Evolutionary conservation across 2,329 filamentous ascomycete species (phyloP).

Genomic region (Cryoendolithus antarcticus): DNA sequence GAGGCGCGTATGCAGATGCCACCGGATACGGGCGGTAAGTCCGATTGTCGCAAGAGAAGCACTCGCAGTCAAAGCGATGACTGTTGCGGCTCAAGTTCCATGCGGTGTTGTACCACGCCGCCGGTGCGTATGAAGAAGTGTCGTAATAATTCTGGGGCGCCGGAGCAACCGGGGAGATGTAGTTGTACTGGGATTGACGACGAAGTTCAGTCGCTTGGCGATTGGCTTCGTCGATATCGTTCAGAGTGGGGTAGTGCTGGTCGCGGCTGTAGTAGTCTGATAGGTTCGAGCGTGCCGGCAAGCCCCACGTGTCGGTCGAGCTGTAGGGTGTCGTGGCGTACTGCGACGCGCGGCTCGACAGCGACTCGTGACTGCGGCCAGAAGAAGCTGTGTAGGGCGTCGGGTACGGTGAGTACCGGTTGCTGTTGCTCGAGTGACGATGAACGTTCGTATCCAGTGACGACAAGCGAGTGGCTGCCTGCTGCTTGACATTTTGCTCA

Average conservation of each 20-base stretch:
- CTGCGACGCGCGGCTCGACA: slow-evolving; percentile 17
- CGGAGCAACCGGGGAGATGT: slow-evolving; percentile 15
- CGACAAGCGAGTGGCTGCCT: slow-evolving; percentile 33
- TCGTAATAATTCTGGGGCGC: slow-evolving; percentile 18
- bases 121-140: slow-evolving; percentile 14
- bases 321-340: slow-evolving; percentile 21
- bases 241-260: slow-evolving; percentile 20
- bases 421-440: slow-evolving; percentile 37
- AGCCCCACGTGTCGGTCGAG: slow-evolving; percentile 21
- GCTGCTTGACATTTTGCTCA: slow-evolving; percentile 25
- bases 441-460: slow-evolving; percentile 55
- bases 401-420: slow-evolving; percentile 28
- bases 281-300: slow-evolving; percentile 16
- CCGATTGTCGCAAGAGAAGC: slow-evolving; percentile 22
- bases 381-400: slow-evolving; percentile 19
- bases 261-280: slow-evolving; percentile 23
- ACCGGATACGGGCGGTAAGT: slow-evolving; percentile 23
- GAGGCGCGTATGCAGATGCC: slow-evolving; percentile 20
- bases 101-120: slow-evolving; percentile 17
- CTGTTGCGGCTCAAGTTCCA: slow-evolving; percentile 9
- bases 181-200: slow-evolving; percentile 19
- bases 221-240: slow-evolving; percentile 22
- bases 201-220: slow-evolving; percentile 21
- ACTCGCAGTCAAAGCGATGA: slow-evolving; percentile 25
- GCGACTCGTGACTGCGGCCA: slow-evolving; percentile 15